A percentile compares a stretch with the other conserved stretches of the same genome.
Conservation (phyloP, 1,139 yeast species). For the Pichia kudriavzevii region DNA sequence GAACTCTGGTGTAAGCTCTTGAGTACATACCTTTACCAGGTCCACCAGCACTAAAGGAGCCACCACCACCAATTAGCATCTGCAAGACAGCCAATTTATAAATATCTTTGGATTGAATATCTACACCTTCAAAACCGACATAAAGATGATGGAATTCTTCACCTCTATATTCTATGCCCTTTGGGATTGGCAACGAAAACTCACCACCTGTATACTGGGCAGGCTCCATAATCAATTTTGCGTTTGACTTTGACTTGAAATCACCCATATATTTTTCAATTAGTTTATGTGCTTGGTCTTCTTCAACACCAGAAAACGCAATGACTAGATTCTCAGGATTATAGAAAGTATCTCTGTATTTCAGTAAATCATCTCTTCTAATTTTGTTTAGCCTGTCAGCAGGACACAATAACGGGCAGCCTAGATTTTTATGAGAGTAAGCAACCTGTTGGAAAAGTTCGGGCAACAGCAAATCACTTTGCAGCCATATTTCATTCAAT, state of each 20-base stretch:
- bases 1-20: conserved; percentile 80
- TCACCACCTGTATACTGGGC: conserved; percentile 79
- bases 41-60: conserved; percentile 97
- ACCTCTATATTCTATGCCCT: conserved; percentile 52
- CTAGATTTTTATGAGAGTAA: conserved; percentile 63
- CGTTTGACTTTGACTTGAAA: conserved; percentile 32
- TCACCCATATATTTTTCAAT: conserved; percentile 60
- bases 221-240: conserved; percentile 34
- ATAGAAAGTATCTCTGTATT: conserved; percentile 62
- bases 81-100: conserved; percentile 89
- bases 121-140: conserved; percentile 82
- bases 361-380: conserved; percentile 43
- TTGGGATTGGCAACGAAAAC: conserved; percentile 60
- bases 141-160: conserved; percentile 85
- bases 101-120: conserved; percentile 77
- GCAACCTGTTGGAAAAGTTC: conserved; percentile 84
- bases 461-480: conserved; percentile 82
- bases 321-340: conserved; percentile 79
- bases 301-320: conserved; percentile 83
- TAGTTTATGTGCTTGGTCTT: conserved; percentile 58
- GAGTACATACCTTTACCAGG: conserved; percentile 99
- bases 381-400: conserved; percentile 55
- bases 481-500: conserved; percentile 69
- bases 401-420: conserved; percentile 82
- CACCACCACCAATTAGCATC: conserved; percentile 94